Conservation (phyloP, 768 basidiomycete species). For the Epithele typhae region DNA sequence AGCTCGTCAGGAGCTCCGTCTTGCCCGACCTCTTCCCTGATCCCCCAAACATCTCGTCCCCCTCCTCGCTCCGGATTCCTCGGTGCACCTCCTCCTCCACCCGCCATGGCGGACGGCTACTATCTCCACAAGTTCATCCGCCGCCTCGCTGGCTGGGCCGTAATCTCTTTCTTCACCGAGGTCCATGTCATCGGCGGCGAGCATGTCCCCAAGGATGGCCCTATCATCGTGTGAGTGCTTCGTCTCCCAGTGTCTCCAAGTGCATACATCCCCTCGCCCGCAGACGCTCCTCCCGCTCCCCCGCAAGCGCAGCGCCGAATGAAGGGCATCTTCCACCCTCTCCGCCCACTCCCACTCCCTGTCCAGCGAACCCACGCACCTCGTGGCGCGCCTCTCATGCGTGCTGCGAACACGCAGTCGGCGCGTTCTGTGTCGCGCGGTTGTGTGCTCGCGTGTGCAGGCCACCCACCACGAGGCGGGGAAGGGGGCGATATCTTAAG, state of each 20-base stretch:
- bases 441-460: too few species aligned
- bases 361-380: too few species aligned
- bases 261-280: too few species aligned
- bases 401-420: too few species aligned
- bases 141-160: slow-evolving; percentile 64
- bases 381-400: too few species aligned
- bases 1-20: neutral
- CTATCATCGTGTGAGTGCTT: slow-evolving; percentile 82
- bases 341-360: too few species aligned
- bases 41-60: neutral
- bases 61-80: neutral
- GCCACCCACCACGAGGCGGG: too few species aligned
- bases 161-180: slow-evolving; percentile 85
- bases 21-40: neutral
- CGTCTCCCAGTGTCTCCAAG: neutral
- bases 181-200: slow-evolving; percentile 83
- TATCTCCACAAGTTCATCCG: slow-evolving; percentile 69
- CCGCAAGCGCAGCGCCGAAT: too few species aligned
- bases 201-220: slow-evolving; percentile 82
- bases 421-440: too few species aligned
- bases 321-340: too few species aligned
- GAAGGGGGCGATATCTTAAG: too few species aligned
- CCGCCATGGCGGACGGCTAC: slow-evolving; percentile 31
- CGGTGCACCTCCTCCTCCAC: neutral
- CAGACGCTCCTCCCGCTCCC: too few species aligned